Percentiles rank a stretch among this genome's conserved stretches.
These are phyloP conservation scores for Aegilops tauschii DNA, from an alignment of 176 grass and related monocot genomes.

Conservation along the genomic window DNA sequence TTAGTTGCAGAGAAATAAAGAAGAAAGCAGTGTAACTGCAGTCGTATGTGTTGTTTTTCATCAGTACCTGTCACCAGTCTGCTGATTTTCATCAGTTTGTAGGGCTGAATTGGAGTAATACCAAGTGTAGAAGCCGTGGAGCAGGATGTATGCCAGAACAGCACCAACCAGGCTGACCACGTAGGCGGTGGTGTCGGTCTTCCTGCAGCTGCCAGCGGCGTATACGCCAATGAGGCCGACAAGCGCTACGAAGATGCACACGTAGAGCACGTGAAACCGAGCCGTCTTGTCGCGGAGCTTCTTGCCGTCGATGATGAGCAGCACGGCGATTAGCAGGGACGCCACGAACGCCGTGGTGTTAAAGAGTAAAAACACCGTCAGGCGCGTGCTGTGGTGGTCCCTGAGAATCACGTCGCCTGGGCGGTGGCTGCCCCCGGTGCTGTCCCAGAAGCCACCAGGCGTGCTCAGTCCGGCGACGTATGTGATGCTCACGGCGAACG, in stretches of 20 bases:
- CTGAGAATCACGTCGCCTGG: background rate
- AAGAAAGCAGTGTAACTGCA: background rate
- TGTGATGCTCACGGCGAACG: constrained; percentile 24
- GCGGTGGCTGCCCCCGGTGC: background rate
- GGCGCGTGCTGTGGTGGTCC: background rate
- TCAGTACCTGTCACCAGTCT: background rate
- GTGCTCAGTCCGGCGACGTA: constrained; percentile 36
- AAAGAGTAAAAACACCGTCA: constrained; percentile 19
- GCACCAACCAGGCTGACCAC: background rate
- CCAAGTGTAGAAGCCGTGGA: background rate
- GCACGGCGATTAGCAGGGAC: constrained; percentile 20
- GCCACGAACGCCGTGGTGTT: constrained; percentile 39
- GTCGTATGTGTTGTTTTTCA: too few relatives aligned
- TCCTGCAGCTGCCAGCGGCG: constrained; percentile 6
- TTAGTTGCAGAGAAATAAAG: background rate
- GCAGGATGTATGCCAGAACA: background rate
- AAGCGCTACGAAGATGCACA: background rate
- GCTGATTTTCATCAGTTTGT: background rate
- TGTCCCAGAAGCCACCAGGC: constrained; percentile 28
- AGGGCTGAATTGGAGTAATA: background rate
- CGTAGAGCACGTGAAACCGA: background rate
- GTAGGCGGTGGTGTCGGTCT: background rate
- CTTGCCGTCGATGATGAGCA: background rate
- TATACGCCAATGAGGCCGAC: background rate
- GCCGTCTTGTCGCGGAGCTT: background rate